Conservation (phyloP, 2,329 filamentous ascomycete species). For the Penicillium sp. region DNA sequence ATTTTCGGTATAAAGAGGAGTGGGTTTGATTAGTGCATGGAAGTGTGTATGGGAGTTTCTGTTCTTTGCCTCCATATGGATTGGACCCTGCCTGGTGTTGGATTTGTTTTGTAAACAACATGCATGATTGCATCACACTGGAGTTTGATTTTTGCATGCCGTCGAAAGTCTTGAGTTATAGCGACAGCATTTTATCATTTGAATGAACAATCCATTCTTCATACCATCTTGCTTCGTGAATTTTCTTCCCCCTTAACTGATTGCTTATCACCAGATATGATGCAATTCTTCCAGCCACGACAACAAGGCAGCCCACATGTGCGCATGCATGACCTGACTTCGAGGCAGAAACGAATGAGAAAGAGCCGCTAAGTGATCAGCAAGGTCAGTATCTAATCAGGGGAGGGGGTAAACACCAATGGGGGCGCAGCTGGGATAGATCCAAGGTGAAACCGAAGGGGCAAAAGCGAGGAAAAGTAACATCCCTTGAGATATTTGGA, state of each 20-base stretch:
- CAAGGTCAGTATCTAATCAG: background rate
- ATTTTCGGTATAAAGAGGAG: conserved; percentile 5
- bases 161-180: conserved; percentile 10
- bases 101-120: conserved; percentile 16
- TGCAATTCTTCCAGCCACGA: no score
- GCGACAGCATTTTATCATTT: conserved; percentile 20
- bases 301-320: background rate
- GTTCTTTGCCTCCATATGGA: conserved; percentile 5
- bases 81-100: conserved; percentile 6
- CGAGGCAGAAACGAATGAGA: background rate
- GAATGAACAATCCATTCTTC: conserved; percentile 5
- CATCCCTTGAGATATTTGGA: no score
- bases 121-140: conserved; percentile 25
- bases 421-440: background rate
- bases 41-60: conserved; percentile 21
- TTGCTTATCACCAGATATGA: no score
- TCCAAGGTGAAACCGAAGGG: background rate
- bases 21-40: conserved; percentile 19
- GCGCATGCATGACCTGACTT: background rate
- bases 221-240: background rate
- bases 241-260: background rate
- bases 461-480: no score
- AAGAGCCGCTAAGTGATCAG: background rate
- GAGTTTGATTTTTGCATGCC: conserved; percentile 23
- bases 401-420: background rate